Conservation (phyloP, 2,329 filamentous ascomycete species). For the Colletotrichum sp. region DNA sequence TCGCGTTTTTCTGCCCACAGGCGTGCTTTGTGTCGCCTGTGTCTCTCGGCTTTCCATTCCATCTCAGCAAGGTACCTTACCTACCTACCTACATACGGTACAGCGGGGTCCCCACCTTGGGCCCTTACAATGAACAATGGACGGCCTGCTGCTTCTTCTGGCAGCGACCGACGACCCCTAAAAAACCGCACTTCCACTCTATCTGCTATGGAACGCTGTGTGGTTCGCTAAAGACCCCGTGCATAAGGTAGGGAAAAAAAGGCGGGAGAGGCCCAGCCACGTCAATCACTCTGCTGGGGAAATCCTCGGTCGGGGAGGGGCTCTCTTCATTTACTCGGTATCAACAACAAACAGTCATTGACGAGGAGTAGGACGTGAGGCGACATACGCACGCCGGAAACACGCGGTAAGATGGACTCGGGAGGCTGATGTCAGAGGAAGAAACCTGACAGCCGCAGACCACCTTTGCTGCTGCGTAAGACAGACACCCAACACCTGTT, state of each 20-base stretch:
- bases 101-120: constrained; percentile 3
- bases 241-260: background rate
- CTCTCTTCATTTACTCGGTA: background rate
- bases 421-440: background rate
- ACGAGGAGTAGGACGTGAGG: background rate
- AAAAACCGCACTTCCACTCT: background rate
- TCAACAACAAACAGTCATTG: background rate
- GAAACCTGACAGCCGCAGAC: background rate
- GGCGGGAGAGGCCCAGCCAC: background rate
- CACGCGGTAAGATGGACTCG: background rate
- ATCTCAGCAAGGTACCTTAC: background rate
- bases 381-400: background rate
- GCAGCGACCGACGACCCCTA: background rate
- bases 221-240: background rate
- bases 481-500: background rate
- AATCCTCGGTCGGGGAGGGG: background rate
- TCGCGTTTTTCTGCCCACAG: background rate
- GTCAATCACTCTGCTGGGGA: background rate
- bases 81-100: background rate
- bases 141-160: background rate
- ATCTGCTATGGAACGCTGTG: background rate
- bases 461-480: background rate
- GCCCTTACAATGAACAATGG: background rate
- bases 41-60: background rate
- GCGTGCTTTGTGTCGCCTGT: background rate